Percentiles rank a stretch among this genome's conserved stretches.
Evolutionary conservation across 371 early-diverging fungal genomes (phyloP).

Genomic region (Quaeritorhiza haematococci): DNA sequence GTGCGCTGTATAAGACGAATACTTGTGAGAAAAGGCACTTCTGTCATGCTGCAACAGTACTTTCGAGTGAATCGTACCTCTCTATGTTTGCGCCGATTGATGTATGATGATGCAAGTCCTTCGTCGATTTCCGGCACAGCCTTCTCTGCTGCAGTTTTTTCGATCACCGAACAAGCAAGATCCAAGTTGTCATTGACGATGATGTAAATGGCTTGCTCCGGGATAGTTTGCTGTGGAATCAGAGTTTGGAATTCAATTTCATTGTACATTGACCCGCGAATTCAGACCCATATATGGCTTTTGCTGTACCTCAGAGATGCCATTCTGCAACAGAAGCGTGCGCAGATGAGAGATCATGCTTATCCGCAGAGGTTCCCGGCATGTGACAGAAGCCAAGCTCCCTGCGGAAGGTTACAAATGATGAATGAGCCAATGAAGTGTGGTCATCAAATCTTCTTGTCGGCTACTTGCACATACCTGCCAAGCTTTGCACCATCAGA

Average conservation of each 20-base stretch:
- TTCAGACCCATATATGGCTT: background rate
- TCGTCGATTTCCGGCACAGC: constrained; percentile 84
- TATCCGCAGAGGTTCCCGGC: constrained; percentile 88
- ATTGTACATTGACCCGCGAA: background rate
- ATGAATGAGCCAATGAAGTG: constrained; percentile 35
- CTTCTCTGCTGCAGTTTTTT: constrained; percentile 89
- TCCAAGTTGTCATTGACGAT: constrained; percentile 88
- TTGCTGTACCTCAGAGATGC: constrained; percentile 72
- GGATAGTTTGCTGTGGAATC: constrained; percentile 46
- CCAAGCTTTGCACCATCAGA: constrained; percentile 84
- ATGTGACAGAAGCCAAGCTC: constrained; percentile 80
- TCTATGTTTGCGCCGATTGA: constrained; percentile 75
- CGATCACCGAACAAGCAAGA: constrained; percentile 83
- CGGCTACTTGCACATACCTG: constrained; percentile 27
- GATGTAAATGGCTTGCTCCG: constrained; percentile 72
- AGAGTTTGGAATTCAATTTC: constrained; percentile 6
- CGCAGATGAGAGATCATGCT: constrained; percentile 76
- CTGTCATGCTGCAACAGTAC: background rate
- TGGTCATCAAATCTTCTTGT: background rate
- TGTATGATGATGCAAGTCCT: constrained; percentile 58
- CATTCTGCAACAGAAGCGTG: constrained; percentile 72
- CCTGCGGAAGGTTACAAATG: constrained; percentile 12
- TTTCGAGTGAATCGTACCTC: constrained; percentile 40
- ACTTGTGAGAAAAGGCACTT: background rate
- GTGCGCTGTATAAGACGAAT: constrained; percentile 40